These are phyloP conservation scores for Raphanus hybrid DNA, from an alignment of 441 rosid genomes.

Conservation along the genomic window DNA sequence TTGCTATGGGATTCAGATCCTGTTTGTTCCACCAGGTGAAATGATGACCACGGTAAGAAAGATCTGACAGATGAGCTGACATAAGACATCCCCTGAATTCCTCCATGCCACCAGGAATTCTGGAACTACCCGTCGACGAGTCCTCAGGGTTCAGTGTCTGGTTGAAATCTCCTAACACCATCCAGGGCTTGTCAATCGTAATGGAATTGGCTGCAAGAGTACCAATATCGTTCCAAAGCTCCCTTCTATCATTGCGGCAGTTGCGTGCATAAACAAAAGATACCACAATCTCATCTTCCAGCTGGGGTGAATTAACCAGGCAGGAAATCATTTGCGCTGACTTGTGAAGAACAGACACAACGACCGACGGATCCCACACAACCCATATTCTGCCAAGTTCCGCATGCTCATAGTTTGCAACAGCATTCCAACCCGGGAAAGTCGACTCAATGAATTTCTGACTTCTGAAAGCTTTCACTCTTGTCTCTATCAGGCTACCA, in stretches of 20 bases:
- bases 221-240: neutral
- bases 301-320: neutral
- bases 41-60: neutral
- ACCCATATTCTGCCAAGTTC: neutral
- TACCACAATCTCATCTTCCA: neutral
- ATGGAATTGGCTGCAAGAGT: neutral
- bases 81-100: neutral
- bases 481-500: neutral
- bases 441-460: neutral
- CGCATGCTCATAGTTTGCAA: neutral
- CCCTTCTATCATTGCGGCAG: neutral
- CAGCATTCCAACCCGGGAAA: neutral
- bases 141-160: neutral
- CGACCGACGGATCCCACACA: neutral
- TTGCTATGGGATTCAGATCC: neutral
- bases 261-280: neutral
- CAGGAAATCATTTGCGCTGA: neutral
- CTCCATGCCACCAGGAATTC: neutral
- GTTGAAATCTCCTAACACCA: neutral
- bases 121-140: neutral
- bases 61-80: neutral
- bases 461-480: neutral
- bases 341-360: neutral
- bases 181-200: neutral
- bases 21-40: neutral